phyloP scores from a whole-genome alignment of 169 alveolate genomes.

The Plasmodium gaboni region DNA sequence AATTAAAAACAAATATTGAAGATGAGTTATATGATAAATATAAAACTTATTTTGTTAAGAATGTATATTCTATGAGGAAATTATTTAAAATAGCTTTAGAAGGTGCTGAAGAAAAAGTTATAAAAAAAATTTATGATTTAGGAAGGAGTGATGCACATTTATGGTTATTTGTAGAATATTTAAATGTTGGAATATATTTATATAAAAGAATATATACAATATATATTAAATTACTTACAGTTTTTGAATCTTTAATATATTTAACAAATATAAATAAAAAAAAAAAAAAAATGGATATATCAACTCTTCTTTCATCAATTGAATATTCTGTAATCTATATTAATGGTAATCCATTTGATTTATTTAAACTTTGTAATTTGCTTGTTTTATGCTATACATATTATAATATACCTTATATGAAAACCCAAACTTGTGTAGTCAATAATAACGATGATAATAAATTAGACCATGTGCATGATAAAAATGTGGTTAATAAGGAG shows the following conservation, averaged over 20 bases:
- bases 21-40: constrained; percentile 23
- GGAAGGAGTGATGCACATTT: constrained; percentile 71
- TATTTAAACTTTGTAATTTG: constrained; percentile 48
- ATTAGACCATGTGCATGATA: background rate
- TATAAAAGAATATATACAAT: constrained; percentile 28
- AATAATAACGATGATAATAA: background rate
- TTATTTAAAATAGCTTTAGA: constrained; percentile 51
- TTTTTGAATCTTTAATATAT: constrained; percentile 45
- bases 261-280: constrained; percentile 36
- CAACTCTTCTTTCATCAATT: background rate
- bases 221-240: constrained; percentile 38
- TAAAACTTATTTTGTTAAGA: constrained; percentile 53
- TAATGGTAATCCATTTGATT: constrained; percentile 14
- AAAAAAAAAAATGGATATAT: constrained; percentile 11
- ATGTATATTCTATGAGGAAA: constrained; percentile 53
- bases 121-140: constrained; percentile 48
- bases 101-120: constrained; percentile 35
- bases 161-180: constrained; percentile 55
- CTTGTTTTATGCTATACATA: background rate
- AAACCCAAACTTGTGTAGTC: background rate
- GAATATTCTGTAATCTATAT: constrained; percentile 36
- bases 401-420: background rate
- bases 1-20: constrained; percentile 40
- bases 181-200: constrained; percentile 56
- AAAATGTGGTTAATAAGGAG: background rate